Base-by-base conservation (phyloP, 2,329 filamentous ascomycete species). In the Colletotrichum tamarilloi region DNA sequence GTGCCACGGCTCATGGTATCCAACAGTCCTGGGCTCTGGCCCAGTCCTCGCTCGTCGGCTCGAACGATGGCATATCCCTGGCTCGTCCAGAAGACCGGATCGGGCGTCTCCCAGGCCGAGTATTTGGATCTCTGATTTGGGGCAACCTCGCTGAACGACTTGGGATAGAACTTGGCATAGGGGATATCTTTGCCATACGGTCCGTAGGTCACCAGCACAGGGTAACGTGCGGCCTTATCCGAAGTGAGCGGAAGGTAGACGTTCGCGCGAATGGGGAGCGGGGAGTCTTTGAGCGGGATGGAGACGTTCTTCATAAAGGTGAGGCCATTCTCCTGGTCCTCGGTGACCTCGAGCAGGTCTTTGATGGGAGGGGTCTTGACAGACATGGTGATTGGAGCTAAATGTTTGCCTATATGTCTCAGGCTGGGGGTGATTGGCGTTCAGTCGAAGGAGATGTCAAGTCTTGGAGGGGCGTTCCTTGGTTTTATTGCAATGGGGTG, bases 101-200 rank as follows among this genome's bases (percentile, higher is more conserved):
- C 88, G 0, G 89, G 89, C 0, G 88, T 90, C 78, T 91, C 89
- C 89, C 89, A 91, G 3, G 87, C 85, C 0, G 88, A 89, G 77
- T 91, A 87, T 9, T 81, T 79, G 0, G 87, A 89, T 30, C 84
- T 84, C 75, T 91, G 89, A 73, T 86, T 83, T 0, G 86, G 84
- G 68, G 89, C 89, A 5, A 91, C 85, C 73, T 91, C 85, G 55
- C 77, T 76, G 67, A 85, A 88, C 9, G 82, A 85, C 24, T 80
- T 78, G 1, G 80, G 75, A 46, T 81, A 80, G 75, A 86, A 87
- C 84, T 86, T 83, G 70, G 85, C 84, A 78, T 94, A 94, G 24
- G 86, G 88, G 46, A 93, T 92, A 76, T 94, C 92, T 76, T 94
- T 94, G 58, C 92, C 92, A 75, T 94, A 94, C 0, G 92, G 92